phyloP scores from a whole-genome alignment of 2,329 filamentous ascomycete species.

The Stachybotrys chartarum region DNA sequence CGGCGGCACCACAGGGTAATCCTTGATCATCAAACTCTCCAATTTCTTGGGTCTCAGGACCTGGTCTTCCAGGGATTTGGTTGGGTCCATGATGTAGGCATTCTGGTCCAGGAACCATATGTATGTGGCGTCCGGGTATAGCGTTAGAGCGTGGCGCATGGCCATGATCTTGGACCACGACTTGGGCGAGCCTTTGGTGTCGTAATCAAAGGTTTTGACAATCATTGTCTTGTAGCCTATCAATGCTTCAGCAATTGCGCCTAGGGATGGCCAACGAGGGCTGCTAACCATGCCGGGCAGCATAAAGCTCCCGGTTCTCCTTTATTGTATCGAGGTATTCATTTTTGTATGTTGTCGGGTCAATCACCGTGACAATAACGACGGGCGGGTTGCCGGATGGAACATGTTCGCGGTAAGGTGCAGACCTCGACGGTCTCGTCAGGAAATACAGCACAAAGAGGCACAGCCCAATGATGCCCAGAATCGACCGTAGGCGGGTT shows the following conservation, averaged over 20 bases:
- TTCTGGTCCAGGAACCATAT: constrained; percentile 86
- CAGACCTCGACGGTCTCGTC: constrained; percentile 24
- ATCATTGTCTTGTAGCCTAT: constrained; percentile 83
- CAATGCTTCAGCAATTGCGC: constrained; percentile 4
- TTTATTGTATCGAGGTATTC: constrained; percentile 67
- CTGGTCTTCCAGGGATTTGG: constrained; percentile 60
- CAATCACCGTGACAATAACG: constrained; percentile 81
- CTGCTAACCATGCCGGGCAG: constrained; percentile 70
- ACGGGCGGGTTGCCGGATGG: constrained; percentile 52
- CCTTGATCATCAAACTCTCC: constrained; percentile 74
- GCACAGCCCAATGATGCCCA: constrained; percentile 45
- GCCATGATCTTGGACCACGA: constrained; percentile 79
- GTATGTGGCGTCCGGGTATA: constrained; percentile 68
- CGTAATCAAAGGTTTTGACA: constrained; percentile 68
- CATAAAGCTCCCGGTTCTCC: constrained; percentile 80
- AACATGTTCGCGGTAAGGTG: constrained; percentile 25
- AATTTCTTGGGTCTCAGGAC: constrained; percentile 62
- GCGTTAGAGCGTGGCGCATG: constrained; percentile 79
- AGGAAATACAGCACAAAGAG: constrained; percentile 56
- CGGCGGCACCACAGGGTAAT: constrained; percentile 82
- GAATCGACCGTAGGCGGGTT: constrained; percentile 54
- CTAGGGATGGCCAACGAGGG: neutral
- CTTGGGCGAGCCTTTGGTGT: constrained; percentile 50
- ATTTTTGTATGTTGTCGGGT: constrained; percentile 56
- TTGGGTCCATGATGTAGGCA: constrained; percentile 81